Evolutionary conservation across 441 rosid species (phyloP), one percentile per base, ranked within the genome.

Genomic region (Gossypium davidsonii): DNA sequence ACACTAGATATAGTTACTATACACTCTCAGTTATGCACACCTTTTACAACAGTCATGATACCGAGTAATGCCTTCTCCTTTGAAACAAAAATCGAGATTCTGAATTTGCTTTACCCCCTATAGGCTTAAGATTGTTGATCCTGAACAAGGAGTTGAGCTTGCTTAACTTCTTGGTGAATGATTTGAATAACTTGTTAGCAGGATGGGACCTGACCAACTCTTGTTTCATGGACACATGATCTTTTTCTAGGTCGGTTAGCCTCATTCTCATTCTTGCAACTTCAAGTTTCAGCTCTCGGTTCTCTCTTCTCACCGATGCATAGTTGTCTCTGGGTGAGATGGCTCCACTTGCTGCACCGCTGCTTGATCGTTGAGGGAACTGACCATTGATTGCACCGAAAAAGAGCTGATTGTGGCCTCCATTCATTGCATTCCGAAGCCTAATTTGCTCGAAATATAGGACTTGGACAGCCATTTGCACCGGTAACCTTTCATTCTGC

Each of bases 211-310:
- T 82, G 11, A 89, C 91, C 8, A 94, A 85, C 78, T 88, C 97
- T 77, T 91, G 98, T 79, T 90, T 94, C 86, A 94, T 94, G 14
- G 95, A 85, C 7, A 90, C 92, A 15, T 90, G 98, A 73, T 91
- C 96, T 66, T 94, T 94, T 78, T 94, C 98, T 10, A 94, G 80
- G 81, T 91, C 97, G 9, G 98, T 94, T 52, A 94, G 83, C 79
- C 98, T 86, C 98, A 94, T 94, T 74, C 98, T 91, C 98, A 91
- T 94, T 75, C 98, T 88, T 53, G 98, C 91, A 20, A 94, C 98
- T 79, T 94, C 98, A 28, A 94, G 94, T 79, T 94, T 94, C 73
- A 94, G 78, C 76, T 94, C 98, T 57, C 97, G 80, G 81, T 94
- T 94, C 89, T 94, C 98, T 83, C 97, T 83, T 80, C 97, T 85